Evolutionary conservation across 306 rosid species (phyloP), one percentile per base, ranked within the genome.

Genomic region (Cotoneaster glaucophyllus): DNA sequence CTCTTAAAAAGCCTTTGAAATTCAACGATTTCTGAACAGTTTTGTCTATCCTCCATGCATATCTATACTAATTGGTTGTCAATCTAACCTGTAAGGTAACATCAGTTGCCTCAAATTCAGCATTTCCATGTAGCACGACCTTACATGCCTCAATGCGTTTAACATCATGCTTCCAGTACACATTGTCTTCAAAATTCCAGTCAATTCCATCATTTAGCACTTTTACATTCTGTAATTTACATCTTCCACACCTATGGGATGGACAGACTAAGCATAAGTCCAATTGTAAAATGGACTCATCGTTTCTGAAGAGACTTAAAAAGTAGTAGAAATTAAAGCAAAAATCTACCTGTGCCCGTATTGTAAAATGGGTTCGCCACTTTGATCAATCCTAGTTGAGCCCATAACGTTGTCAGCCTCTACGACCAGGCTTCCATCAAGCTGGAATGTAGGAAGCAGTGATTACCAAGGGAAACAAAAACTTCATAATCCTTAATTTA

Each of bases 21-120:
- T 4, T 58, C 34, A 31, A 34, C 32, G 57, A 56, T 69, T 24
- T 50, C 32, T 19, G 64, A 70, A 68, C 17, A 24, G 15, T 70
- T 41, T 48, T 73, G 65, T 54, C 69, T 52, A 71, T 39, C 79
- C 70, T 77, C 69, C 62, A 64, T 74, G 74, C 80, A 53, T 21
- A 82, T 79, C 77, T 61, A 58, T 45, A 50, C 52, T 13, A 50
- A 52, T 22, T 14, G 41, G 39, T 31, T 29, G 52, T 75, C 39
- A 79, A 81, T 48, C 79, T 71, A 79, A 95, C 97, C 99, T 90
- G 87, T 78, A 95, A 74, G 78, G 85, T 83, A 71, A 90, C 97
- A 81, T 89, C 86, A 66, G 80, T 79, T 70, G 97, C 97, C 82
- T 92, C 93, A 83, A 95, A 92, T 80, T 92, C 99, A 84, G 97